Evolutionary conservation across 2,329 filamentous ascomycete genomes (phyloP).

Genomic region (Fusarium multiceps): DNA sequence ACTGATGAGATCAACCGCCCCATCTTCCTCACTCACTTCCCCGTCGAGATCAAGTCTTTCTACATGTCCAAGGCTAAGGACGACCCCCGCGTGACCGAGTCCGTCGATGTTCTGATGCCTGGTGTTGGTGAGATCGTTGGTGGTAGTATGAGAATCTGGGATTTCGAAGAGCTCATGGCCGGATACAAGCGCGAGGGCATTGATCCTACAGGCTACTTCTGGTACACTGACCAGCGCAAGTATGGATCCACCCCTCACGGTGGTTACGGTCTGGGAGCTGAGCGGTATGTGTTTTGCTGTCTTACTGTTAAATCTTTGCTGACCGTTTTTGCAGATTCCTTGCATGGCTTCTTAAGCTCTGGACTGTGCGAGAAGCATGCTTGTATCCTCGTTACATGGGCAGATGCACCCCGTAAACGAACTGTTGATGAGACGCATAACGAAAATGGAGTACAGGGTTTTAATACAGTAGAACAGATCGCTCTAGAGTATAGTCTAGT

Average conservation of each 20-base stretch:
- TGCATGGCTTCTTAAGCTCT: constrained; percentile 72
- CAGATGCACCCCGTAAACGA: constrained; percentile 75
- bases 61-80: constrained; percentile 93
- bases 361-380: constrained; percentile 74
- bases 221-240: constrained; percentile 98
- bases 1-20: constrained; percentile 95
- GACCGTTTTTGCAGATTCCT: constrained; percentile 55
- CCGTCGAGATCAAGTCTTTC: constrained; percentile 96
- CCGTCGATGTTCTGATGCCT: constrained; percentile 87
- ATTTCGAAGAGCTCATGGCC: constrained; percentile 87
- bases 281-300: constrained; percentile 61
- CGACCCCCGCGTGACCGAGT: constrained; percentile 89
- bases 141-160: constrained; percentile 95
- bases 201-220: constrained; percentile 88
- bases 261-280: constrained; percentile 91
- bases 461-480: constrained; percentile 27
- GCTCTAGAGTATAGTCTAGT: constrained; percentile 23
- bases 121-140: constrained; percentile 97
- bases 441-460: constrained; percentile 31
- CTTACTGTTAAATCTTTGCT: background rate
- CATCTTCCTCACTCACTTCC: constrained; percentile 98
- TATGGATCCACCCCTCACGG: constrained; percentile 91
- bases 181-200: constrained; percentile 91
- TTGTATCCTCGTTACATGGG: constrained; percentile 86
- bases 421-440: constrained; percentile 20